Conservation (phyloP, 495 filamentous ascomycete species). For the Neurospora africana region DNA sequence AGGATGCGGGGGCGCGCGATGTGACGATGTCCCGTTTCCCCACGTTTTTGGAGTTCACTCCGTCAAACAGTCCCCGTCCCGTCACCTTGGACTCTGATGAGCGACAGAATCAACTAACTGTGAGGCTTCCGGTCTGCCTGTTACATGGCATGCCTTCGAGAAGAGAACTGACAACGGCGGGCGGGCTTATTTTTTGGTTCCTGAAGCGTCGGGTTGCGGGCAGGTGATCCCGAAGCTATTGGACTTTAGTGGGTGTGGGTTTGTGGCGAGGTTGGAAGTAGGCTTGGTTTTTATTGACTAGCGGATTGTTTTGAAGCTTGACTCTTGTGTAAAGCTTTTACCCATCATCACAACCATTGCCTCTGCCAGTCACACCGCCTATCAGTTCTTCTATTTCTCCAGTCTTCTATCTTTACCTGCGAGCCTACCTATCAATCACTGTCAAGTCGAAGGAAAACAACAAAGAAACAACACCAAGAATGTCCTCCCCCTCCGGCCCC, state of each 20-base stretch:
- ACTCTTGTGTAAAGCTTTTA: neutral
- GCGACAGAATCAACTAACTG: neutral
- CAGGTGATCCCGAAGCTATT: neutral
- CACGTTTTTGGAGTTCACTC: neutral
- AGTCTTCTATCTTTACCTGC: neutral
- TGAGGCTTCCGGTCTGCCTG: neutral
- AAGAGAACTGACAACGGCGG: neutral
- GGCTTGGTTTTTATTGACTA: neutral
- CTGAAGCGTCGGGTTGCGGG: neutral
- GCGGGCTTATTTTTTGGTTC: neutral
- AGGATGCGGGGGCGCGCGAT: neutral
- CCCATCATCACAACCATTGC: neutral
- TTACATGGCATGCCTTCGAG: neutral
- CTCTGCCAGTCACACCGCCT: neutral
- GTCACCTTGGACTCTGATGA: neutral
- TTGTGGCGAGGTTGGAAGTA: neutral
- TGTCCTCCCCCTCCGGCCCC: constrained; percentile 32
- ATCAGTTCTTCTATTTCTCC: neutral
- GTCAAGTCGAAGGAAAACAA: neutral
- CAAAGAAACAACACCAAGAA: neutral
- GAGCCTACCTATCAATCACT: neutral
- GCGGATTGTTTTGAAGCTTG: neutral
- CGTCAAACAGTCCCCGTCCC: neutral
- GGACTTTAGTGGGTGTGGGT: neutral
- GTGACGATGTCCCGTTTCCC: neutral